Base-by-base conservation (phyloP, 164 flowering plant genomes). In the Amborella trichopoda region DNA sequence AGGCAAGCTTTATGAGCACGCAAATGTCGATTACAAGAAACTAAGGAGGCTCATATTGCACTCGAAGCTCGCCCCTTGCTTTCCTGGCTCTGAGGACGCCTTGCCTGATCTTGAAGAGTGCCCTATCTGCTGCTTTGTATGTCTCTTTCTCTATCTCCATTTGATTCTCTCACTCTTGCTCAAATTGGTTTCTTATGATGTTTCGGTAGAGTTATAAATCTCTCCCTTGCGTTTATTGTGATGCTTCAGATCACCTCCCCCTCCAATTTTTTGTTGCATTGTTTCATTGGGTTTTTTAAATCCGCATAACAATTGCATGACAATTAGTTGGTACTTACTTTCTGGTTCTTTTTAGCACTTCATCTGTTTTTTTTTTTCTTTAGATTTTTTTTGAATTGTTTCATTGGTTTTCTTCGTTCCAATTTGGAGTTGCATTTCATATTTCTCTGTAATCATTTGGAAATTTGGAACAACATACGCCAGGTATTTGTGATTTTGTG, bases 91-190 rank as follows among this genome's bases (percentile, higher is more conserved):
- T 14, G 70, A 66, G 11, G 70, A 66, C 5, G 44, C 50, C 19
- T 32, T 20, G n/a, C 28, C 63, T 23, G 66, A 61, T 36, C 66
- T 61, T 30, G 70, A 66, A 42, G 70, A 66, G 26, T 66, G 70
- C 59, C 70, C 70, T 8, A 66, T 66, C 42, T 66, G 70, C 46
- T 66, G 57, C 50, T 58, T 53, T 5, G 70, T 66, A 61, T 52
- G 30, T 45, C 27, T 20, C 21, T 18, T 24, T 33, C 16, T 12
- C 23, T 18, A 5, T 26, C 2, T 36, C 27, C 13, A 12, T 2
- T 22, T 14, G 19, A 44, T n/a, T 16, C 41, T 37, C n/a, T 37
- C 40, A n/a, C 13, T 37, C 6, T 37, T 33, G 3, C 3, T 13
- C 2, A 17, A 11, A 17, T 33, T n/a, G 37, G n/a, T n/a, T n/a